phyloP scores from a whole-genome alignment of 306 rosid genomes.

The Malus domestica region ASM211411v1 NC_041795.1:27864001-27864500 shows the following conservation, averaged over 20 bases:
- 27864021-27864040: background rate
- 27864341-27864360: background rate
- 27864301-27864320: slow-evolving; percentile 2
- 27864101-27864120: background rate
- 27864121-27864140: background rate
- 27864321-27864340: slow-evolving; percentile 1
- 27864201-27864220: slow-evolving; percentile 41
- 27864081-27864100: background rate
- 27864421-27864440: slow-evolving; percentile 73
- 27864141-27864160: background rate
- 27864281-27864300: slow-evolving; percentile 14
- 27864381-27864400: slow-evolving; percentile 45
- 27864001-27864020: background rate
- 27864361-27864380: background rate
- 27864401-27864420: slow-evolving; percentile 72
- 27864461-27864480: slow-evolving; percentile 61
- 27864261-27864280: background rate
- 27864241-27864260: background rate
- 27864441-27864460: slow-evolving; percentile 62
- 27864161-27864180: background rate
- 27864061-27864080: background rate
- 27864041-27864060: background rate
- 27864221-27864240: slow-evolving; percentile 41
- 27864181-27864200: slow-evolving; percentile 61
- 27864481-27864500: slow-evolving; percentile 75